A percentile compares a stretch with the other conserved stretches of the same genome.
Conservation (phyloP, 331 rosid genomes). For the Dryas integrifolia region DNA sequence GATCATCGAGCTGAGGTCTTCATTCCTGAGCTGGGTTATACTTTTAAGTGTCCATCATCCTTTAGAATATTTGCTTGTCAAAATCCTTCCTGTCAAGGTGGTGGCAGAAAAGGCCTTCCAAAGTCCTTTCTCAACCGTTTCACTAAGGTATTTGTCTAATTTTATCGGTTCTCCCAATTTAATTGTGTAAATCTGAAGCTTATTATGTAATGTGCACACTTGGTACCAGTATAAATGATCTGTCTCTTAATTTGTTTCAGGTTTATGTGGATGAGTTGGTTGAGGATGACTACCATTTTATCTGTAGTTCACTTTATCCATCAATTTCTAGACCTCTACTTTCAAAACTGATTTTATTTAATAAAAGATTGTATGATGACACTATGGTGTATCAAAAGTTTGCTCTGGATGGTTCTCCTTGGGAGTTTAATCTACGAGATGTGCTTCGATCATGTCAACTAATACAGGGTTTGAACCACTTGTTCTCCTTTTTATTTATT, state of each 20-base stretch:
- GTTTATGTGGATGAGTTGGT: conserved; percentile 84
- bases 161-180: neutral
- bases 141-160: conserved; percentile 59
- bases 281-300: conserved; percentile 72
- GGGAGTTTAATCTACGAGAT: conserved; percentile 98
- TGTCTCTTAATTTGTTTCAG: conserved; percentile 40
- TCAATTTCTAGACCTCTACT: conserved; percentile 51
- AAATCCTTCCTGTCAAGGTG: conserved; percentile 90
- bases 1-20: conserved; percentile 98
- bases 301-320: conserved; percentile 71
- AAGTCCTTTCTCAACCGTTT: conserved; percentile 90
- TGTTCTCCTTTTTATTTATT: conserved; percentile 5
- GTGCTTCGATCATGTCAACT: conserved; percentile 87
- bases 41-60: conserved; percentile 78
- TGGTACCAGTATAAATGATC: neutral
- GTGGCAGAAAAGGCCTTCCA: conserved; percentile 95
- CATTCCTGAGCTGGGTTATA: conserved; percentile 80
- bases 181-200: conserved; percentile 3
- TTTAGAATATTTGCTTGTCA: conserved; percentile 97
- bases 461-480: conserved; percentile 51
- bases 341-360: conserved; percentile 60
- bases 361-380: conserved; percentile 75
- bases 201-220: neutral
- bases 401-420: conserved; percentile 89
- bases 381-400: conserved; percentile 62